Base-by-base conservation (phyloP, 805 yeast species). In the Saccharomycopsis guyanensis region DNA sequence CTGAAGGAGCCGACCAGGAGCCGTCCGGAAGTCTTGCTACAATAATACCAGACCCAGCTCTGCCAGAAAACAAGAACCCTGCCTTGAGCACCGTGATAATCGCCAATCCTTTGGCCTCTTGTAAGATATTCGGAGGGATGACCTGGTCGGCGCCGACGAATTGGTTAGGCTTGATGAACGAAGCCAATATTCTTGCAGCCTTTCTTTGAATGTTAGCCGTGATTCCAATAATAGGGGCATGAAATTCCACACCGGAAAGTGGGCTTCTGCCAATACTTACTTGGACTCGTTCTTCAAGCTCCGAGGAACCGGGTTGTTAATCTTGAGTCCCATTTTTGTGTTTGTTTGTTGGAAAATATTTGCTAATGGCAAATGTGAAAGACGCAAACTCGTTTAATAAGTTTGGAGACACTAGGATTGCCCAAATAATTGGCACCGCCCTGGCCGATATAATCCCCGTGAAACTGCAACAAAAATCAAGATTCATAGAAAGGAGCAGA, bases 1-100 rank as follows among this genome's bases (percentile, higher is more conserved):
- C 98, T 2, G 95, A 82, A 1, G 98, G 98, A 2, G 97, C 95
- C 12, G 97, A 88, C 98, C 98, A 91, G 0, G 84, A 66, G 0
- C 97, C 97, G 64, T 93, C 97, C 2, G 94, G 94, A 42, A 93
- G 71, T 50, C 97, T 71, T 3, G 97, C 96, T 22, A 91, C 94
- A 51, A 91, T 84, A 31, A 91, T 86, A 53, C 98, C 98, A 1
- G 96, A 86, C 22, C 98, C 98, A 0, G 97, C 97, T 62, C 98
- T 76, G 24, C 97, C 98, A 2, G 96, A 86, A 63, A 91, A 91
- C 46, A 91, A 69, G 63, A 91, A 91, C 2, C 98, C 98, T 3
- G 97, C 98, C 63, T 93, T 91, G 48, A 91, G 70, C n/a, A 93
- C 97, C 0, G 97, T 91, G 54, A 91, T 74, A 33, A 91, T 67